phyloP scores from a whole-genome alignment of 441 rosid genomes.

The Pelargonium myrrhifolium region DNA sequence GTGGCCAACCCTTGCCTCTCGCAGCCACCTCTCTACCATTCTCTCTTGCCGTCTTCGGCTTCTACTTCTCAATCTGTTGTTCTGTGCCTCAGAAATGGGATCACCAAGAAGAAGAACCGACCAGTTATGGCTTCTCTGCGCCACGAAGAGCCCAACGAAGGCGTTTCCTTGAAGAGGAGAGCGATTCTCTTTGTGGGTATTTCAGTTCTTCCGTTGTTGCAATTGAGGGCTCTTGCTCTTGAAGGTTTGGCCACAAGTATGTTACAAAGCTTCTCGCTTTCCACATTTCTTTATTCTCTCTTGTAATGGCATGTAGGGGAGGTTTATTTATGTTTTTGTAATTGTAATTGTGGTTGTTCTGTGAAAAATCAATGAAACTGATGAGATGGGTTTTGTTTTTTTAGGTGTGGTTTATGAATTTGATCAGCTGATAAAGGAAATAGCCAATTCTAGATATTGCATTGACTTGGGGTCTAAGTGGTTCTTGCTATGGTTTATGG shows the following conservation, averaged over 20 bases:
- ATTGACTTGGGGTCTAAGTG: too few relatives aligned
- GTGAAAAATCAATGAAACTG: background rate
- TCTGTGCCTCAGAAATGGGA: constrained; percentile 29
- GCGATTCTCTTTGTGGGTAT: constrained; percentile 60
- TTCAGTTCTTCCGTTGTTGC: constrained; percentile 69
- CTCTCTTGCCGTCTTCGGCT: constrained; percentile 24
- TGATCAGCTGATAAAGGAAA: too few relatives aligned
- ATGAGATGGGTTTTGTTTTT: background rate
- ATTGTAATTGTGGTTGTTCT: too few relatives aligned
- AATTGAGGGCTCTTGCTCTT: constrained; percentile 50
- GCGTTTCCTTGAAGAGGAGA: constrained; percentile 39
- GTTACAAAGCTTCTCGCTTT: constrained; percentile 2
- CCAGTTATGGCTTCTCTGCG: constrained; percentile 34
- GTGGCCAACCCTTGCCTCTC: constrained; percentile 43
- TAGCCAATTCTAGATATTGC: too few relatives aligned
- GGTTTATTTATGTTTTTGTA: too few relatives aligned
- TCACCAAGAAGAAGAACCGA: constrained; percentile 30
- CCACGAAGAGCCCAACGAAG: constrained; percentile 29
- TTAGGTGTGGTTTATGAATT: background rate
- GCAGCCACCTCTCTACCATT: constrained; percentile 25
- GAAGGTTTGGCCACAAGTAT: constrained; percentile 31
- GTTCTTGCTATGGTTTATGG: too few relatives aligned
- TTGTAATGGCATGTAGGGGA: too few relatives aligned
- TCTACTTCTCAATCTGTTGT: constrained; percentile 29
- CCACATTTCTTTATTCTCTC: background rate